Evolutionary conservation across 352 stramenopile species (phyloP).

Genomic region (Phytophthora pisi): DNA sequence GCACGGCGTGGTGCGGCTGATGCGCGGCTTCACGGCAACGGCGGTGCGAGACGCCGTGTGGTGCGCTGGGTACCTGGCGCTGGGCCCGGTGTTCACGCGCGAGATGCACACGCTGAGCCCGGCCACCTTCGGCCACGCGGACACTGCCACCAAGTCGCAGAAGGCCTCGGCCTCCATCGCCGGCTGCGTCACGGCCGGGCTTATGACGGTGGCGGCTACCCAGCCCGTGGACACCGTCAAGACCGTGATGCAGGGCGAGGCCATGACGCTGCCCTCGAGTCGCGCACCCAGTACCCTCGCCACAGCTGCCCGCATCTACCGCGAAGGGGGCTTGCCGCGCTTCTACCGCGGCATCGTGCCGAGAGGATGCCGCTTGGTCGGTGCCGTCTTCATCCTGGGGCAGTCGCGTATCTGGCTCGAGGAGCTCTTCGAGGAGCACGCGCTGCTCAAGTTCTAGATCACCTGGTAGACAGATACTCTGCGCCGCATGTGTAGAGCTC

Average conservation of each 20-base stretch:
- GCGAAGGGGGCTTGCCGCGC: constrained; percentile 47
- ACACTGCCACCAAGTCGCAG: constrained; percentile 64
- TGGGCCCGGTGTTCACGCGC: constrained; percentile 71
- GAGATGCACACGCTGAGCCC: constrained; percentile 65
- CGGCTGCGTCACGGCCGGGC: constrained; percentile 72
- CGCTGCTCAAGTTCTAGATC: constrained; percentile 48
- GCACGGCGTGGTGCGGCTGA: constrained; percentile 57
- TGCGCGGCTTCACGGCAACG: constrained; percentile 66
- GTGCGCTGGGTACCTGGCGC: constrained; percentile 81
- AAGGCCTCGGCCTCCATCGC: constrained; percentile 63
- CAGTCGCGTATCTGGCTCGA: constrained; percentile 75
- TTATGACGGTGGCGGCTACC: constrained; percentile 77
- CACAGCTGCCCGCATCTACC: constrained; percentile 52
- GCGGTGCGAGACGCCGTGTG: constrained; percentile 71
- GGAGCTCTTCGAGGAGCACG: constrained; percentile 70
- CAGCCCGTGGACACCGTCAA: constrained; percentile 88
- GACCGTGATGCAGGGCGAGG: constrained; percentile 86
- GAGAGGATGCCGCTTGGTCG: constrained; percentile 78
- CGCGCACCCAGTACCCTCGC: constrained; percentile 48
- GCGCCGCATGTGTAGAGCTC: constrained; percentile 17
- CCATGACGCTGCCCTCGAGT: constrained; percentile 47
- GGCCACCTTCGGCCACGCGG: constrained; percentile 52
- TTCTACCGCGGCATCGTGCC: constrained; percentile 81
- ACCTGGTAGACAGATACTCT: constrained; percentile 18
- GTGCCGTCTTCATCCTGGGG: constrained; percentile 84